Base-by-base conservation (phyloP, 768 basidiomycete species). In the Austroboletus festivus region DNA sequence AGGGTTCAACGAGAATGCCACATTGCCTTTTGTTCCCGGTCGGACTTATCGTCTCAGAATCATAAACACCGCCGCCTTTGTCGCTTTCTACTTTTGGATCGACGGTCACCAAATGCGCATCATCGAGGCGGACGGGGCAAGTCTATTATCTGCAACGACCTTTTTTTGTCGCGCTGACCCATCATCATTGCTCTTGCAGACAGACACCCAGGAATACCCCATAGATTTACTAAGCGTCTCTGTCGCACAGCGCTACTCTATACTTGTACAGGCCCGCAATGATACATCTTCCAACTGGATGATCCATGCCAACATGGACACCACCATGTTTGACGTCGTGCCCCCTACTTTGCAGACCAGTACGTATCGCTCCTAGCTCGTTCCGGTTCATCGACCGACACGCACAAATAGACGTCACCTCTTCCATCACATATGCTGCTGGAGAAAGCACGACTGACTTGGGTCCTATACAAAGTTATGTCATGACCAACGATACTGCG, bases 201-300 rank as follows among this genome's bases (percentile, higher is more conserved):
- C 81, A 1, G 95, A 97, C 70, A 76, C 84, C 2, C 77, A 88
- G 61, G 83, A 85, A 52, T 86, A 71, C 34, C 77, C 83, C 0
- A 83, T 84, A 53, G 86, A 90, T 62, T 65, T 86, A 31, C 59
- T 97, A 42, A 77, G 81, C 37, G 48, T 97, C 48, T 76, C 90
- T 13, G 92, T 87, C 24, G 93, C 93, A 0, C 95, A 98, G 67
- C 83, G 95, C 18, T 96, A 95, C 68, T 94, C 93, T 0, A 74
- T 99, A 34, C 82, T 97, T 26, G 90, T 99, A 44, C 86, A 85
- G 11, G 94, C 95, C 10, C 81, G 86, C 41, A 94, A 94, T 67
- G 89, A 93, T 54, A 87, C 85, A 0, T 71, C 78, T 3, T 72
- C 79, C 19, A 96, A 99, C 73, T 98, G 85, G 84, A 82, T 80